Conservation (phyloP, 805 yeast genomes). For the Saccharomyces kudriavzevii region DNA sequence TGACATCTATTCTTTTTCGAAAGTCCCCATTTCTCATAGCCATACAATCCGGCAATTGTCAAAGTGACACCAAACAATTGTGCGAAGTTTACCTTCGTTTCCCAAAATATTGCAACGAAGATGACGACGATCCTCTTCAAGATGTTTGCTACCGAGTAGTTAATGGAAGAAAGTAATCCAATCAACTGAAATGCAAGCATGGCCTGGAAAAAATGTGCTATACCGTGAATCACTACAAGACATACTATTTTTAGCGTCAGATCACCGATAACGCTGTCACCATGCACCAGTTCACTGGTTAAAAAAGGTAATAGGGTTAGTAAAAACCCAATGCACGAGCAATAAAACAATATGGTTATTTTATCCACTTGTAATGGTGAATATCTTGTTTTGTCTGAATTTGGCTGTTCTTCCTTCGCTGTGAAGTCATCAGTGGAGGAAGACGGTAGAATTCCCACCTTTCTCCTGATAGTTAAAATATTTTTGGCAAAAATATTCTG, state of each 20-base stretch:
- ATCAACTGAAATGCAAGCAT: constrained; percentile 68
- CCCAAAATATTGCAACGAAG: constrained; percentile 56
- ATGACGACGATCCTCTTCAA: constrained; percentile 67
- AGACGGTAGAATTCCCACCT: constrained; percentile 19
- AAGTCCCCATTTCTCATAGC: constrained; percentile 64
- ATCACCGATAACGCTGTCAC: constrained; percentile 24
- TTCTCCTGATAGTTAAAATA: constrained; percentile 46
- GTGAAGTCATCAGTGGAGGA: constrained; percentile 20
- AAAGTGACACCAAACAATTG: constrained; percentile 48
- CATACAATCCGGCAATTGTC: constrained; percentile 55
- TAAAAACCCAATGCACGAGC: constrained; percentile 60
- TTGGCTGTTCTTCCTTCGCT: constrained; percentile 12
- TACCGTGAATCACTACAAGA: constrained; percentile 52
- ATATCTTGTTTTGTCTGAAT: constrained; percentile 18
- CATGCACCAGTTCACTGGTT: constrained; percentile 39
- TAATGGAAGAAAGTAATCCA: constrained; percentile 65
- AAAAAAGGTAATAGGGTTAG: constrained; percentile 63
- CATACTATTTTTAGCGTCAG: constrained; percentile 24
- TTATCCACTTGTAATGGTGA: constrained; percentile 46
- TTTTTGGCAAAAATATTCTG: constrained; percentile 78
- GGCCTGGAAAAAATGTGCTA: constrained; percentile 64
- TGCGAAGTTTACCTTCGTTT: constrained; percentile 36
- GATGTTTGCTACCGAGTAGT: constrained; percentile 72
- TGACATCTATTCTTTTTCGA: constrained; percentile 14
- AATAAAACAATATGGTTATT: constrained; percentile 60